Conservation (phyloP, 2,329 filamentous ascomycete species). For the Monilinia laxa region DNA sequence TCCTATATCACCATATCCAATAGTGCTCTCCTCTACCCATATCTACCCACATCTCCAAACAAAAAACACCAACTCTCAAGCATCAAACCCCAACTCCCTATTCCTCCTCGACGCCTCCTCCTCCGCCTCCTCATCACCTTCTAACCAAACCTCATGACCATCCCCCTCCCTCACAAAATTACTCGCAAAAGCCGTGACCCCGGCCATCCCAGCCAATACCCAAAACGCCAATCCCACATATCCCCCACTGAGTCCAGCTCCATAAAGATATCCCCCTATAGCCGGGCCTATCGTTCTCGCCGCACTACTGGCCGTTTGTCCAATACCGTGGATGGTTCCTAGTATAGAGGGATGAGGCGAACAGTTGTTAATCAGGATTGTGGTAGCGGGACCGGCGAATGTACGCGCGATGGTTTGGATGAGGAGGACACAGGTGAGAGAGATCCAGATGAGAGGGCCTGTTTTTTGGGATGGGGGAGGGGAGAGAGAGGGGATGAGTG, state of each 20-base stretch:
- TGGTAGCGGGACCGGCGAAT: slow-evolving; percentile 42
- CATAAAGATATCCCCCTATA: slow-evolving; percentile 60
- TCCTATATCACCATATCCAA: neutral
- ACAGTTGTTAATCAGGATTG: slow-evolving; percentile 51
- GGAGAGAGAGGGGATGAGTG: slow-evolving; percentile 56
- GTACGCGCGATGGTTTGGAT: slow-evolving; percentile 73
- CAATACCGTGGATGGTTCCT: slow-evolving; percentile 57
- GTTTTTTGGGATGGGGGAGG: slow-evolving; percentile 37
- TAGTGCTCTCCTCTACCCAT: neutral
- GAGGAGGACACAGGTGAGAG: slow-evolving; percentile 45
- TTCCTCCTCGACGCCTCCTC: slow-evolving; percentile 35
- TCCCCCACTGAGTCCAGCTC: slow-evolving; percentile 55
- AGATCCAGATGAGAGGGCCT: slow-evolving; percentile 35
- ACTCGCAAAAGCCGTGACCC: slow-evolving; percentile 51
- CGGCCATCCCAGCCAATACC: slow-evolving; percentile 52
- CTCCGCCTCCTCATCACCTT: slow-evolving; percentile 56
- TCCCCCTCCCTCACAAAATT: slow-evolving; percentile 59
- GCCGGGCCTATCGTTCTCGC: slow-evolving; percentile 61
- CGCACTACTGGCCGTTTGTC: slow-evolving; percentile 58
- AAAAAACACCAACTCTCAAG: neutral
- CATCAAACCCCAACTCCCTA: slow-evolving; percentile 26
- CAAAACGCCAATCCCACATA: slow-evolving; percentile 49
- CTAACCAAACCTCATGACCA: slow-evolving; percentile 64
- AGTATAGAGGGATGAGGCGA: slow-evolving; percentile 58
- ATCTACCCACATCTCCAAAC: no score